Conservation (phyloP, 768 basidiomycete genomes). For the Mycena vitilis region DNA sequence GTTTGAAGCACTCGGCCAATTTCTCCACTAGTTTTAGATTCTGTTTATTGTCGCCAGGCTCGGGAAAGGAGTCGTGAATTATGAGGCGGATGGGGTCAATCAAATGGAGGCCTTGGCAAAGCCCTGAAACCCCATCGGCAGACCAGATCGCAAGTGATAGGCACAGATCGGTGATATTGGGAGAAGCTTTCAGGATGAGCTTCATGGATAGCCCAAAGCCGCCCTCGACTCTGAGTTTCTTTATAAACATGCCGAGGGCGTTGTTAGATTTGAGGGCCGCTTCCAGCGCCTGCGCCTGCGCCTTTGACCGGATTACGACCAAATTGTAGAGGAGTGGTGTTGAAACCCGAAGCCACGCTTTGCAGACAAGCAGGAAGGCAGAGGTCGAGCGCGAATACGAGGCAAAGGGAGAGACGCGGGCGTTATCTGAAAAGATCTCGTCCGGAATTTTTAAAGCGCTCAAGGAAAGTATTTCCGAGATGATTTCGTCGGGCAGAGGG, state of each 20-base stretch:
- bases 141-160: constrained; percentile 18
- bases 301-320: constrained; percentile 40
- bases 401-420: constrained; percentile 11
- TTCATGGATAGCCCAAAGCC: constrained; percentile 34
- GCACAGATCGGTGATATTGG: constrained; percentile 26
- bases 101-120: constrained; percentile 21
- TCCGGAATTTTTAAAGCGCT: constrained; percentile 19
- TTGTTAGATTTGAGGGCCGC: constrained; percentile 30
- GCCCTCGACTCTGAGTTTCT: constrained; percentile 42
- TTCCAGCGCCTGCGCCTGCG: constrained; percentile 38
- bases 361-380: constrained; percentile 25
- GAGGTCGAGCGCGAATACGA: constrained; percentile 9
- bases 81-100: constrained; percentile 23
- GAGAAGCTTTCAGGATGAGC: constrained; percentile 10
- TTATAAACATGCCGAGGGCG: constrained; percentile 38
- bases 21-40: constrained; percentile 12
- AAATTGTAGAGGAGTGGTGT: constrained; percentile 42
- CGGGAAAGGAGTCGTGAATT: constrained; percentile 2
- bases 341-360: constrained; percentile 34
- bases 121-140: constrained; percentile 1
- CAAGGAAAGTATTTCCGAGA: constrained; percentile 24
- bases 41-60: constrained; percentile 15
- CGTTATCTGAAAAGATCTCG: constrained; percentile 10
- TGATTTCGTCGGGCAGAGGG: constrained; percentile 10
- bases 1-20: background rate